These are phyloP conservation scores for Cephaloascus fragrans DNA, from an alignment of 805 yeast species.

Conservation along the genomic window DNA sequence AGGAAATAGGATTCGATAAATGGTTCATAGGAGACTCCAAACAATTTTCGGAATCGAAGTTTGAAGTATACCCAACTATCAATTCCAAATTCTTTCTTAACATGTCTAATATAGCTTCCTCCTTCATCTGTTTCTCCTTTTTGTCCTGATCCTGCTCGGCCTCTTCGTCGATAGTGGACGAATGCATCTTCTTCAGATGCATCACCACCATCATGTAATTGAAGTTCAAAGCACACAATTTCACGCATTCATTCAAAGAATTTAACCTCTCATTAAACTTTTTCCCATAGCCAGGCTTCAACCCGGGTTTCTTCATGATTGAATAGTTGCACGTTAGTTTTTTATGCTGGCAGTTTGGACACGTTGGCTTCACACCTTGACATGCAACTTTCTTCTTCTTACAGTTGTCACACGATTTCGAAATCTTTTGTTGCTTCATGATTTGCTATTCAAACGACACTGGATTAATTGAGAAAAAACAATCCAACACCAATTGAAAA, in stretches of 20 bases:
- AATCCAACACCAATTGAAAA: no score
- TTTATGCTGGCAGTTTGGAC: conserved; percentile 2
- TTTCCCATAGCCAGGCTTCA: conserved; percentile 1
- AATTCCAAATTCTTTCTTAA: no score
- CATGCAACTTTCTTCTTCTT: conserved; percentile 2
- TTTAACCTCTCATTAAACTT: not conserved
- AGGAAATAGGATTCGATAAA: no score
- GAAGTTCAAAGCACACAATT: not conserved
- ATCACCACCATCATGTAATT: not conserved
- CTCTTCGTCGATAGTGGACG: no score
- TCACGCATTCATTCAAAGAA: not conserved
- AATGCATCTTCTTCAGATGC: no score
- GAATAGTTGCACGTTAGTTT: conserved; percentile 3
- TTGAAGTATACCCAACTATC: no score
- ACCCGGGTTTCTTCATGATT: conserved; percentile 1
- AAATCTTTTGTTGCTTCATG: conserved; percentile 1
- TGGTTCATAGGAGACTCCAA: no score
- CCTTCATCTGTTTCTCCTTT: no score
- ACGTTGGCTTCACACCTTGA: conserved; percentile 1
- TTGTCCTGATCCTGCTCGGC: no score
- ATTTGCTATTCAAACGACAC: not conserved
- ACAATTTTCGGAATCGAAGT: no score
- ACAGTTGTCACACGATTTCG: conserved; percentile 3
- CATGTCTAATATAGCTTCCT: no score
- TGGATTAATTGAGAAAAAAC: no score